Percentiles rank a stretch among this genome's conserved stretches.
phyloP scores from a whole-genome alignment of 2,329 filamentous ascomycete species.

The Cercospora beticola region DNA sequence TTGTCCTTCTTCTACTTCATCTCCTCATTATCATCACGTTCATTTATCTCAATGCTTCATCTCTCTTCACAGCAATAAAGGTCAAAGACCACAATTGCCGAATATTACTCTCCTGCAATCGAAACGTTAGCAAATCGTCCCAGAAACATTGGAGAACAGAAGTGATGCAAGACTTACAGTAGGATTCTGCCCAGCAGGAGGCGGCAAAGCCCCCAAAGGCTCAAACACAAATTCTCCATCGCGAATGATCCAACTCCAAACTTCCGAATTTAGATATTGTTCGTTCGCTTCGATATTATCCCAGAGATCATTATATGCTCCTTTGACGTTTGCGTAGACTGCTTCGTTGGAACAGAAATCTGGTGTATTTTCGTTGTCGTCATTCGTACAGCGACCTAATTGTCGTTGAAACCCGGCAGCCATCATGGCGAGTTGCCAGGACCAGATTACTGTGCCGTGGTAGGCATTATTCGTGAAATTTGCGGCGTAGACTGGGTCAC shows the following conservation, averaged over 20 bases:
- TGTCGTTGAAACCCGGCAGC: conserved; percentile 60
- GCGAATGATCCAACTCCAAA: conserved; percentile 62
- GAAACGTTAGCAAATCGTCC: neutral
- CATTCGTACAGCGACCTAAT: conserved; percentile 51
- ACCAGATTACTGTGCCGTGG: conserved; percentile 65
- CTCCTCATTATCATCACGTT: no score
- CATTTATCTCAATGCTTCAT: neutral
- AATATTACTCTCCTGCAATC: conserved; percentile 14
- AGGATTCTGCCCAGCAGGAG: neutral
- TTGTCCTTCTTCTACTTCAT: no score
- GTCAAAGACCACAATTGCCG: conserved; percentile 59
- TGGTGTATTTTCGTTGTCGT: conserved; percentile 33
- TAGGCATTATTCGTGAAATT: conserved; percentile 60
- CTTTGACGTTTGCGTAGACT: conserved; percentile 45
- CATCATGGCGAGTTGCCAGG: conserved; percentile 66
- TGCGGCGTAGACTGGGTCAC: conserved; percentile 46
- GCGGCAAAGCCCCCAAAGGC: conserved; percentile 50
- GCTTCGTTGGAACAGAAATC: conserved; percentile 52
- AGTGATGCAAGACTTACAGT: neutral
- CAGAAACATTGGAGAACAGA: no score
- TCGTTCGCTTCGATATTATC: conserved; percentile 59
- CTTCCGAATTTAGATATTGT: conserved; percentile 55
- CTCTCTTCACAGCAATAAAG: conserved; percentile 54
- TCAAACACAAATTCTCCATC: conserved; percentile 50
- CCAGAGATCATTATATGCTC: conserved; percentile 60